A percentile compares a stretch with the other conserved stretches of the same genome.
Conservation (phyloP, 306 rosid species). For the Malus asiatica region DNA sequence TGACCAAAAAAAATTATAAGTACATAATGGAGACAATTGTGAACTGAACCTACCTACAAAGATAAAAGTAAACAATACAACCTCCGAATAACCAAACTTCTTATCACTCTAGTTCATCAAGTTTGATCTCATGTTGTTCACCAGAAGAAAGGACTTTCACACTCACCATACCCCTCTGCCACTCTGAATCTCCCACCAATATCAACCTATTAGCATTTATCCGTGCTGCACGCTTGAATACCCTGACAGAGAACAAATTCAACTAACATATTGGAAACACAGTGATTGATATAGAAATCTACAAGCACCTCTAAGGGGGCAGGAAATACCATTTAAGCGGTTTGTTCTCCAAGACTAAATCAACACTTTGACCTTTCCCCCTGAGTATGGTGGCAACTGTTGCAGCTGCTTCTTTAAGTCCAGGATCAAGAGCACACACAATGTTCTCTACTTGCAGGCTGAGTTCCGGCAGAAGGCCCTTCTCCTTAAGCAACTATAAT, state of each 20-base stretch:
- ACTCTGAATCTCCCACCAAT: constrained; percentile 82
- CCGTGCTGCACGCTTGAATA: constrained; percentile 71
- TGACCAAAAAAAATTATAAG: neutral
- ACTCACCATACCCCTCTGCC: constrained; percentile 83
- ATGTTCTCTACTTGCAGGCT: constrained; percentile 51
- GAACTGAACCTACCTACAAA: neutral
- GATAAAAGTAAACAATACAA: neutral
- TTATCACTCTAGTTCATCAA: constrained; percentile 57
- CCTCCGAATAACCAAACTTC: constrained; percentile 5
- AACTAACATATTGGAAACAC: constrained; percentile 12
- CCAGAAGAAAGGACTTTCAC: constrained; percentile 83
- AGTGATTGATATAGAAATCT: neutral
- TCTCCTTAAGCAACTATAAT: constrained; percentile 79
- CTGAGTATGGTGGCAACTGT: constrained; percentile 71
- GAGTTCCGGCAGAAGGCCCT: constrained; percentile 71
- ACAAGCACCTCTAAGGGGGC: neutral
- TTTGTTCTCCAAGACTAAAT: constrained; percentile 90
- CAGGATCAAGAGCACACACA: constrained; percentile 79
- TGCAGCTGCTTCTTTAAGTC: constrained; percentile 87
- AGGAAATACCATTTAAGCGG: constrained; percentile 75
- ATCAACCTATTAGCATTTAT: constrained; percentile 70
- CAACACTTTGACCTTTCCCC: constrained; percentile 67
- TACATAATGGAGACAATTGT: neutral
- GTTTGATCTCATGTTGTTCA: constrained; percentile 73
- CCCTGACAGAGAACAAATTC: constrained; percentile 42